phyloP scores from a whole-genome alignment of 768 basidiomycete genomes.

The Mycena alexandri region DNA sequence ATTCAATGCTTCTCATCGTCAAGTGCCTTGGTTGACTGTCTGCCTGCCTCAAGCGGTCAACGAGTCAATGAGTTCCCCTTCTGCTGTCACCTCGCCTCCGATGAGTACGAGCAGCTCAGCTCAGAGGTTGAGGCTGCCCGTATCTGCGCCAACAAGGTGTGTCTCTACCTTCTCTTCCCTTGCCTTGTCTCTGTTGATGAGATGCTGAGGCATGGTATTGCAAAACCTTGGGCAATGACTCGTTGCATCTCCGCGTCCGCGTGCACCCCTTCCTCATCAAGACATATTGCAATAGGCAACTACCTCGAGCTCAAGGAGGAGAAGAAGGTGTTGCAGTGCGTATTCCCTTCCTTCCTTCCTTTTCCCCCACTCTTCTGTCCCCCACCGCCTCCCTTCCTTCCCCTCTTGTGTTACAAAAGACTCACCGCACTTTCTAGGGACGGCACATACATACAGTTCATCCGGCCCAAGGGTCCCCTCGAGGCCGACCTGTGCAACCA shows the following conservation, averaged over 20 bases:
- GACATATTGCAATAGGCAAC: conserved; percentile 89
- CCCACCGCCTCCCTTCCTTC: no score
- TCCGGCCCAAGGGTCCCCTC: conserved; percentile 88
- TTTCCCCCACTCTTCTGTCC: no score
- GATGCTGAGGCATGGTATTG: no score
- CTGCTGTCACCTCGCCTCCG: conserved; percentile 96
- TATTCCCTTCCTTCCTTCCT: conserved; percentile 1
- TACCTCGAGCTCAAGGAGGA: conserved; percentile 90
- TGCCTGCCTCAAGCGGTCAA: no score
- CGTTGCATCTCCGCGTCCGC: conserved; percentile 97
- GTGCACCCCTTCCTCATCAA: conserved; percentile 99
- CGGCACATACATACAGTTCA: conserved; percentile 96
- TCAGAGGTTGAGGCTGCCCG: conserved; percentile 98
- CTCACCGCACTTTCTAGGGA: no score
- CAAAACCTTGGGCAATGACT: conserved; percentile 97
- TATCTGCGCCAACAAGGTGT: conserved; percentile 99
- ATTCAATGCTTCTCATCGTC: no score
- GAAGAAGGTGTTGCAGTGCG: conserved; percentile 87
- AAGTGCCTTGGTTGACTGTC: no score
- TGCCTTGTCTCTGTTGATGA: no score
- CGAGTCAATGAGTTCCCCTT: conserved; percentile 98
- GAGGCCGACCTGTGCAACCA: conserved; percentile 89
- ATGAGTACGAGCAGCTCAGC: conserved; percentile 97
- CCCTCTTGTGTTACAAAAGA: no score
- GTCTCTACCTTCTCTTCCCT: no score